phyloP scores from a whole-genome alignment of 169 alveolate genomes.

The Condylostoma magnum region DNA sequence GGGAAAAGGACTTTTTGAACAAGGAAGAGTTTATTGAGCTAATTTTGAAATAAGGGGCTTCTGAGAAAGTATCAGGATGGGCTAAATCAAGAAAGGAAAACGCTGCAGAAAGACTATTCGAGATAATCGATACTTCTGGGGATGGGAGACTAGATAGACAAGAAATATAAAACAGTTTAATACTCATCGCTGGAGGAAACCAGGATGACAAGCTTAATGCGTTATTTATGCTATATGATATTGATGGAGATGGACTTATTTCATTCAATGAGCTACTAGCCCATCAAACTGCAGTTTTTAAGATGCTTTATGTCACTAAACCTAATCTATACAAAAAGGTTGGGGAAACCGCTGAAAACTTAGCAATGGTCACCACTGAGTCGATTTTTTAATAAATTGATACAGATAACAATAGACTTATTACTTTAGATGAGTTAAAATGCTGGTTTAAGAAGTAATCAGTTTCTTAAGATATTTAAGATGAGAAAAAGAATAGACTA shows the following conservation, averaged over 20 bases:
- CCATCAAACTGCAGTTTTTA: slow-evolving; percentile 3
- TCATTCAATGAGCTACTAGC: slow-evolving; percentile 12
- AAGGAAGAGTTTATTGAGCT: neutral
- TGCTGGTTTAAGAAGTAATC: slow-evolving; percentile 5
- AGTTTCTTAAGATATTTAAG: neutral
- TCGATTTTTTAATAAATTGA: slow-evolving; percentile 5
- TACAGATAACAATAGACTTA: neutral
- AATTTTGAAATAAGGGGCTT: neutral
- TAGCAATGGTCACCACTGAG: slow-evolving; percentile 13
- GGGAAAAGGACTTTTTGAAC: neutral
- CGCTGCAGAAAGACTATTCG: neutral
- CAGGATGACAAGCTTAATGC: slow-evolving; percentile 11
- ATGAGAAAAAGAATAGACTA: neutral
- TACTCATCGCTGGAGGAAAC: slow-evolving; percentile 16
- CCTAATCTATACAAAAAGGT: neutral
- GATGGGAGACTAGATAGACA: neutral
- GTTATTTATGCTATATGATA: slow-evolving; percentile 2
- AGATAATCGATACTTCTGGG: neutral
- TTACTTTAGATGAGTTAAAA: neutral
- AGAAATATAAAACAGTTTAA: slow-evolving; percentile 8
- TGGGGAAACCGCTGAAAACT: neutral
- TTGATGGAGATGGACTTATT: slow-evolving; percentile 22
- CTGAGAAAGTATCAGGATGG: neutral
- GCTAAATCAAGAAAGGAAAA: neutral
- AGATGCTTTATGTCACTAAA: neutral